Conservation (phyloP, 129 eudicot species). For the Glebionis coronaria region DNA sequence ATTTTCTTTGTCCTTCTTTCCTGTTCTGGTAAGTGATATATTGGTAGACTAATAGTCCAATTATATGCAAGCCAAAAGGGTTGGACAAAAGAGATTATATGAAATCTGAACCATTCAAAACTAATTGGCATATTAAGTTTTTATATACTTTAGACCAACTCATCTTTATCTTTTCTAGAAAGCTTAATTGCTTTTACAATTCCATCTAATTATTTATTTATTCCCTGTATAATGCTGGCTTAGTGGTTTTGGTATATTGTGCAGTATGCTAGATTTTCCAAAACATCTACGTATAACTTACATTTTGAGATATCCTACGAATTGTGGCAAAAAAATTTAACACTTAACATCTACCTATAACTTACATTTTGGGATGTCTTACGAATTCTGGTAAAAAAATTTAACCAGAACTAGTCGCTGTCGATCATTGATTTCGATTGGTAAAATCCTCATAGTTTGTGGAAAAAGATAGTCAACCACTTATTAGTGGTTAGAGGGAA, state of each 20-base stretch:
- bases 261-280: slow-evolving; percentile 12
- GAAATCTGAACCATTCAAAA: slow-evolving; percentile 26
- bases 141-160: slow-evolving; percentile 20
- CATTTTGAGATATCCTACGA: not conserved
- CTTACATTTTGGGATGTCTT: not conserved
- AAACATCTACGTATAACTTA: not conserved
- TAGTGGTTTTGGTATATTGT: slow-evolving; percentile 9
- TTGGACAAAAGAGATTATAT: slow-evolving; percentile 2
- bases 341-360: too few relatives aligned
- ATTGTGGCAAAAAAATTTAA: slow-evolving; percentile 5
- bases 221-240: slow-evolving; percentile 9
- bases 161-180: slow-evolving; percentile 19
- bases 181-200: slow-evolving; percentile 26
- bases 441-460: slow-evolving; percentile 6
- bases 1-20: slow-evolving; percentile 22
- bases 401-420: slow-evolving; percentile 7
- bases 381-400: not conserved
- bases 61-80: slow-evolving; percentile 13
- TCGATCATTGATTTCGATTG: slow-evolving; percentile 12
- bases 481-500: slow-evolving; percentile 20
- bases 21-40: slow-evolving; percentile 26
- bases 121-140: slow-evolving; percentile 19
- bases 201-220: not conserved
- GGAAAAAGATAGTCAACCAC: slow-evolving; percentile 18
- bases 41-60: slow-evolving; percentile 13